Percentiles rank a stretch among this genome's conserved stretches.
Conservation (phyloP, 129 eudicot species). For the Flaveria bidentis region DNA sequence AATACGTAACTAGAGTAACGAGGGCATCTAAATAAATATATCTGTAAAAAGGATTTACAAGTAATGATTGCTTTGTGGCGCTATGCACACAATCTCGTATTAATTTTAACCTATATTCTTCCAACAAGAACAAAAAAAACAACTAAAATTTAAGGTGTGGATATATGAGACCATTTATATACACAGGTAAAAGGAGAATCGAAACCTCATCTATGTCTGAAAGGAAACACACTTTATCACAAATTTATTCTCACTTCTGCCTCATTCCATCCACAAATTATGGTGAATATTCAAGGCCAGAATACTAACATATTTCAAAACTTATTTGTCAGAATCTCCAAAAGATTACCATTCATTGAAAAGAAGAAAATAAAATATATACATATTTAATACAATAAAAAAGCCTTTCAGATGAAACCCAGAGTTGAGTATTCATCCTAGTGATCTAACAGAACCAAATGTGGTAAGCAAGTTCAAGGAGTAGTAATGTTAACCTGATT, state of each 20-base stretch:
- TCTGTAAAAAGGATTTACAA: background rate
- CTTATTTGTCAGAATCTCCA: background rate
- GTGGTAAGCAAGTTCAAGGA: background rate
- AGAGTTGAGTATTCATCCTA: background rate
- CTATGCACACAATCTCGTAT: conserved; percentile 6
- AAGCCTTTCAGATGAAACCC: background rate
- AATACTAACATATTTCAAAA: background rate
- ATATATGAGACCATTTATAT: background rate
- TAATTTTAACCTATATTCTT: background rate
- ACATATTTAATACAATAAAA: background rate
- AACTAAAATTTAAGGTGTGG: background rate
- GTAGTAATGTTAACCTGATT: background rate
- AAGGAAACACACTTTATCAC: background rate
- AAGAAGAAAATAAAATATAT: background rate
- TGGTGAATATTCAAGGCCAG: background rate
- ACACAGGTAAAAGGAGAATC: background rate
- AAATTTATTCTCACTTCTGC: background rate
- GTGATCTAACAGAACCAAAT: no score
- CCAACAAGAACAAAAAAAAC: background rate
- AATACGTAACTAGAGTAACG: no score
- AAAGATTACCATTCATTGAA: background rate
- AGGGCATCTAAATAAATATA: background rate
- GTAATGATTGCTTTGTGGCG: no score
- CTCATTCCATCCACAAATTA: background rate
- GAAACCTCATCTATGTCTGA: background rate